These are phyloP conservation scores for Bolboschoenoplectus hybrid DNA, from an alignment of 202 grass and related monocot species.

Conservation along the genomic window DNA sequence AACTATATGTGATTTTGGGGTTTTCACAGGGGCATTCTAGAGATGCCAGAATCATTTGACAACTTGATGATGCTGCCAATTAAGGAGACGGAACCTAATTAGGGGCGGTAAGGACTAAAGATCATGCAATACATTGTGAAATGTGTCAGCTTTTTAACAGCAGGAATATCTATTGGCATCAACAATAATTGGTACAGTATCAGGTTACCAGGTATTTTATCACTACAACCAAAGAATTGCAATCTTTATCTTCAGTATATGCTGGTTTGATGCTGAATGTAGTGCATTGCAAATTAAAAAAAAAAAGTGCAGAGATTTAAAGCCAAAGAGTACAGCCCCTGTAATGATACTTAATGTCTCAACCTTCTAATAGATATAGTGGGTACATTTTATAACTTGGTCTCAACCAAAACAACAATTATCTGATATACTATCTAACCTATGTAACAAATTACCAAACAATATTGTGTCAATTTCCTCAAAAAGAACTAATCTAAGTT, in stretches of 20 bases:
- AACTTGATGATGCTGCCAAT: not conserved
- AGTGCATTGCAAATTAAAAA: not conserved
- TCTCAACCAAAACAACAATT: not conserved
- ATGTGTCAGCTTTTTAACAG: not conserved
- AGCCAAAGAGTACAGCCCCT: not conserved
- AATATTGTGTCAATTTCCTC: not conserved
- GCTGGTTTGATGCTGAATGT: not conserved
- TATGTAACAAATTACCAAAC: not conserved
- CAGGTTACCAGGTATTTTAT: not conserved
- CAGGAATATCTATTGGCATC: not conserved
- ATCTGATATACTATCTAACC: not conserved
- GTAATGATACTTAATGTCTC: not conserved
- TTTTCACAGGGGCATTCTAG: not conserved
- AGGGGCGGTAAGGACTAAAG: not conserved
- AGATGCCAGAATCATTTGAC: not conserved
- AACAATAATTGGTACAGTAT: not conserved
- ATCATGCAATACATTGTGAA: not conserved
- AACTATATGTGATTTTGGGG: not conserved
- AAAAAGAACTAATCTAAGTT: not conserved
- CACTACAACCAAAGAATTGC: slow-evolving; percentile 1
- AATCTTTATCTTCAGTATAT: not conserved
- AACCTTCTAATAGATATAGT: not conserved
- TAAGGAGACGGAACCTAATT: not conserved
- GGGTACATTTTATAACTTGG: not conserved
- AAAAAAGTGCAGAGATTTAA: not conserved